Conservation (phyloP, 164 flowering plant species). For the Nymphaea colorata region DNA sequence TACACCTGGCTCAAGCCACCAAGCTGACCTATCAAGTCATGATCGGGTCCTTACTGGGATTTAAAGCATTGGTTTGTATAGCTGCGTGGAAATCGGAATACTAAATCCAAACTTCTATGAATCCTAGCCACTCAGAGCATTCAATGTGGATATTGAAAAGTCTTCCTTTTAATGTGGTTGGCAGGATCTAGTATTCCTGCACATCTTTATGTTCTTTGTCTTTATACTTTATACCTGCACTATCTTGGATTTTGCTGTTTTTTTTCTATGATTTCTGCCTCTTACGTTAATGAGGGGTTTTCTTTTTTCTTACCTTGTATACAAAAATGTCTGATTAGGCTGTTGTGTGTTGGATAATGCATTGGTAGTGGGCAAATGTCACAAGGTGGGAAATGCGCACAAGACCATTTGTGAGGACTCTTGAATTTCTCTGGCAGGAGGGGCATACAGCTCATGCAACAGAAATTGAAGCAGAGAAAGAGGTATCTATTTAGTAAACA, state of each 20-base stretch:
- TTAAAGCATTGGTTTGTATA: too few species aligned
- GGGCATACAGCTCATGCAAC: constrained; percentile 98
- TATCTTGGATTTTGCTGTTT: background rate
- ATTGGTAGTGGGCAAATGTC: constrained; percentile 89
- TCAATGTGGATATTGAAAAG: too few species aligned
- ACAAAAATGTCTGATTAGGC: background rate
- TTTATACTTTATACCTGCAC: background rate
- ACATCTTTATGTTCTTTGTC: too few species aligned
- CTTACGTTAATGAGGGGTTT: too few species aligned
- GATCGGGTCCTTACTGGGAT: too few species aligned
- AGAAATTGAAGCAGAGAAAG: constrained; percentile 88
- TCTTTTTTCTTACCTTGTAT: background rate
- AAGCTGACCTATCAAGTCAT: too few species aligned
- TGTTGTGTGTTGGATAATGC: background rate
- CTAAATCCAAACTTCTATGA: too few species aligned
- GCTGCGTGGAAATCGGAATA: too few species aligned
- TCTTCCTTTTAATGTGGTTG: too few species aligned
- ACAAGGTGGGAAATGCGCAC: constrained; percentile 99
- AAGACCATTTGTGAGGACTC: constrained; percentile 92
- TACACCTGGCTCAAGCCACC: too few species aligned
- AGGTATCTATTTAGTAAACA: constrained; percentile 32
- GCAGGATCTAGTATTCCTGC: too few species aligned
- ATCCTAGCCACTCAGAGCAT: too few species aligned
- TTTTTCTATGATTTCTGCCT: background rate
- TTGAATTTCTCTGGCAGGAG: constrained; percentile 98